phyloP scores from a whole-genome alignment of 106 monocot genomes.

The Acorus gramineus region DNA sequence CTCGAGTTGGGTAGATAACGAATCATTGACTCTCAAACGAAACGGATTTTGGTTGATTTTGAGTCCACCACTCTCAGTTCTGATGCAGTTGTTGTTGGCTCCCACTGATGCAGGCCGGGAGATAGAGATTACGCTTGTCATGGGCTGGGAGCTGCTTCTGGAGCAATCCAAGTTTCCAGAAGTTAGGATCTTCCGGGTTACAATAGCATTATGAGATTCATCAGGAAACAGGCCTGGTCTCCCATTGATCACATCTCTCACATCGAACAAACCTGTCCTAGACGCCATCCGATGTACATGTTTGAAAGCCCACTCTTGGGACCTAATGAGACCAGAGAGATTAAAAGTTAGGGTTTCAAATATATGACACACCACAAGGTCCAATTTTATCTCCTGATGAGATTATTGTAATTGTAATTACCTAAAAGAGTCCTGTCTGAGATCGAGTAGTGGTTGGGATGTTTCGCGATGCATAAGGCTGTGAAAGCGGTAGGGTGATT shows the following conservation, averaged over 20 bases:
- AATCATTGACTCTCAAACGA: too few relatives aligned
- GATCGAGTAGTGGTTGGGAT: constrained; percentile 20
- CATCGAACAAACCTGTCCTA: constrained; percentile 51
- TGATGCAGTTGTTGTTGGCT: too few relatives aligned
- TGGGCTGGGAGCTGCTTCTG: constrained; percentile 9
- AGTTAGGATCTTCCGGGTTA: background rate
- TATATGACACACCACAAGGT: background rate
- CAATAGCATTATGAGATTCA: too few relatives aligned
- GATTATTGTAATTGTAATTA: constrained; percentile 1
- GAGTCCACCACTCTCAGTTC: too few relatives aligned
- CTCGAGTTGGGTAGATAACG: too few relatives aligned
- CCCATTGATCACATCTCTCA: constrained; percentile 23
- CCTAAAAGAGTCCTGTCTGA: constrained; percentile 35
- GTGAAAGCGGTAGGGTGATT: constrained; percentile 12
- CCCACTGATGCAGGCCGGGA: too few relatives aligned
- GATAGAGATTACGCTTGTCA: background rate
- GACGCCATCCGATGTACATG: constrained; percentile 39
- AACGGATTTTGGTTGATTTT: too few relatives aligned
- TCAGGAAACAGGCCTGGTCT: background rate
- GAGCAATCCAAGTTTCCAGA: constrained; percentile 19
- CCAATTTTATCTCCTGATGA: background rate
- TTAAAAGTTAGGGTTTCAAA: background rate
- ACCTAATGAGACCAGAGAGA: constrained; percentile 12
- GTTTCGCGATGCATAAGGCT: constrained; percentile 20
- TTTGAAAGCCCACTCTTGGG: constrained; percentile 49